Base-by-base conservation (phyloP, 257 asterid species). In the Osmanthus fragrans region DNA sequence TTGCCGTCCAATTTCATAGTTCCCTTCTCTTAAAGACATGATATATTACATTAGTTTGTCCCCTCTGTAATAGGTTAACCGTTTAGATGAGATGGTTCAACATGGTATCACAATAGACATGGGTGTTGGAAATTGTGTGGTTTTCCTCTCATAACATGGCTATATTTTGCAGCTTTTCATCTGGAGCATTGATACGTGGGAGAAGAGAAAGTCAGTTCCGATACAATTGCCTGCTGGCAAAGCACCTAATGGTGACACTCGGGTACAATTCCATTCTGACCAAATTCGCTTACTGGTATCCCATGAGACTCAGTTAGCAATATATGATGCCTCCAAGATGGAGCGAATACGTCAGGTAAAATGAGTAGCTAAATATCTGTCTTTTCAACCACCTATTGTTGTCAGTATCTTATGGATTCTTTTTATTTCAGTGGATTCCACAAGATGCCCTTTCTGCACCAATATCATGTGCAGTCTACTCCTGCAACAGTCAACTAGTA, bases 131-230 rank as follows among this genome's bases (percentile, higher is more conserved):
- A 63, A 27, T 25, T 63, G 18, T 27, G 36, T 4, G 21, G 63
- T 63, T 63, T 63, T 27, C 7, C 69, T 63, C 36, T 60, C 33
- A 60, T 19, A 56, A 49, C 42, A 54, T 65, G 54, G 8, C 58
- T 16, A 51, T 54, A 15, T 66, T 11, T 54, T 69, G 84, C 90
- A 96, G 99, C 93, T 96, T 72, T 92, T 89, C 84, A 77, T 90
- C 47, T 96, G 99, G 99, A 96, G 97, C 88, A 96, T 96, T 66
- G 98, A 96, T 83, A 82, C 93, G 0, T 96, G 99, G 99, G 98
- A 92, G 82, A 96, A 90, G 83, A 92, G 95, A 76, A 96, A 90
- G 80, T 78, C 91, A 7, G 92, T 96, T 37, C 88, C 85, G 4
- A 87, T 96, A 72, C 98, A 96, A 80, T 89, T 96, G 36, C 95